These are phyloP conservation scores for Epichloe sibirici DNA, from an alignment of 2,329 filamentous ascomycete genomes.

Conservation along the genomic window DNA sequence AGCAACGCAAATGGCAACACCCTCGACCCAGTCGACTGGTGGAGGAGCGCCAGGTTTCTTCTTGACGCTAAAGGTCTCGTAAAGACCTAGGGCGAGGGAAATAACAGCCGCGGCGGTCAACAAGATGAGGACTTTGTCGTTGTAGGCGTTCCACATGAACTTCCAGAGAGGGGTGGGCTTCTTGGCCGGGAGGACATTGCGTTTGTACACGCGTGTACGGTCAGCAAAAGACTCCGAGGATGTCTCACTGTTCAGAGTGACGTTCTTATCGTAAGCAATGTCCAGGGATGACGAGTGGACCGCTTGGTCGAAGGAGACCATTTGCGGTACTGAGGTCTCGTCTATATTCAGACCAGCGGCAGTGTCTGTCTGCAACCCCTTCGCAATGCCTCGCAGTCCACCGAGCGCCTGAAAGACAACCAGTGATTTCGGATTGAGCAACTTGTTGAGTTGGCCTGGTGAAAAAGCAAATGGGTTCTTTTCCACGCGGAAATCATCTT, in stretches of 20 bases:
- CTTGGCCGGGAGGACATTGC: slow-evolving; percentile 52
- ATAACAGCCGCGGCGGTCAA: slow-evolving; percentile 56
- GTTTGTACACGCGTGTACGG: slow-evolving; percentile 14
- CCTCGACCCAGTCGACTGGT: slow-evolving; percentile 57
- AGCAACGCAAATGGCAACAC: slow-evolving; percentile 53
- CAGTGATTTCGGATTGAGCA: slow-evolving; percentile 69
- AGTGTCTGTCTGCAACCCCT: slow-evolving; percentile 55
- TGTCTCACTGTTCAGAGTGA: slow-evolving; percentile 11
- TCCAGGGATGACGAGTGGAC: not conserved
- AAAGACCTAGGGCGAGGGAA: slow-evolving; percentile 57
- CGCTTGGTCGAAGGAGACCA: slow-evolving; percentile 55
- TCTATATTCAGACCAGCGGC: slow-evolving; percentile 57
- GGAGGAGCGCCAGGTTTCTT: slow-evolving; percentile 35
- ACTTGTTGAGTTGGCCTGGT: slow-evolving; percentile 66
- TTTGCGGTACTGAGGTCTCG: slow-evolving; percentile 51
- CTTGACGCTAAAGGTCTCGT: slow-evolving; percentile 47
- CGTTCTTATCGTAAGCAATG: slow-evolving; percentile 1
- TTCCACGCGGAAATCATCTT: slow-evolving; percentile 57
- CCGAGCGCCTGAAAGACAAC: slow-evolving; percentile 65
- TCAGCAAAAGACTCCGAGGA: slow-evolving; percentile 14
- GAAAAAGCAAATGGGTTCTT: slow-evolving; percentile 78
- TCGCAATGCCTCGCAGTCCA: slow-evolving; percentile 59
- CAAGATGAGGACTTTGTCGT: slow-evolving; percentile 62
- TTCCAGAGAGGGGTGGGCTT: slow-evolving; percentile 48
- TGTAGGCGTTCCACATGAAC: slow-evolving; percentile 58